Conservation (phyloP, 2,329 filamentous ascomycete species). For the Paramyrothecium sp. region DNA sequence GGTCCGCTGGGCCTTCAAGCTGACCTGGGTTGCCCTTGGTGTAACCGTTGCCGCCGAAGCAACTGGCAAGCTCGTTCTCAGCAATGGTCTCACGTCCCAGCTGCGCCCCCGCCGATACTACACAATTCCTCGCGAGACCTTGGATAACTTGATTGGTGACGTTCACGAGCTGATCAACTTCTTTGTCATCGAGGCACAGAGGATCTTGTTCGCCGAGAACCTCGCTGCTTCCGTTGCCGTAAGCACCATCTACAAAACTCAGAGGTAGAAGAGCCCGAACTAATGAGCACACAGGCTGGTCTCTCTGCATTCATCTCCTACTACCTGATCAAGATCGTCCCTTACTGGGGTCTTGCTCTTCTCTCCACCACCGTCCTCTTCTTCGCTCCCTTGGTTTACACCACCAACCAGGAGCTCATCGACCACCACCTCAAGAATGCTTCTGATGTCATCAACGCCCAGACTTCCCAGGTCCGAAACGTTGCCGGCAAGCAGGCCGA, state of each 20-base stretch:
- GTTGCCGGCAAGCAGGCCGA: constrained; percentile 64
- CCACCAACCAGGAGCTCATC: constrained; percentile 67
- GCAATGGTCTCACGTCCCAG: constrained; percentile 62
- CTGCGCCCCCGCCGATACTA: constrained; percentile 67
- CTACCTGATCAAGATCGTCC: constrained; percentile 67
- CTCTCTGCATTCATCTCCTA: constrained; percentile 63
- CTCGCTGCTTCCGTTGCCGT: constrained; percentile 58
- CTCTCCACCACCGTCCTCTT: constrained; percentile 59
- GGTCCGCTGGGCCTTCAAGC: constrained; percentile 63
- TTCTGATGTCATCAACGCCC: constrained; percentile 56
- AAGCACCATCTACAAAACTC: constrained; percentile 30
- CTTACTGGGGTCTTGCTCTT: constrained; percentile 67
- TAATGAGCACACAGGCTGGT: constrained; percentile 46
- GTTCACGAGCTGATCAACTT: constrained; percentile 70
- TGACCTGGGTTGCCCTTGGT: constrained; percentile 62
- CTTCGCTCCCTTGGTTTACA: constrained; percentile 63
- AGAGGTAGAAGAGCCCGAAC: constrained; percentile 5
- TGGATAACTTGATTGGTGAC: constrained; percentile 61
- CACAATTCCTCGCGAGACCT: constrained; percentile 60
- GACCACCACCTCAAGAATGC: constrained; percentile 60
- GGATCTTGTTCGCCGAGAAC: constrained; percentile 68
- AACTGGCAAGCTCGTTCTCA: constrained; percentile 59
- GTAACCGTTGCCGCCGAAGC: constrained; percentile 61
- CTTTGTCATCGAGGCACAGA: constrained; percentile 68
- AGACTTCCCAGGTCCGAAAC: constrained; percentile 61